Evolutionary conservation across 495 filamentous ascomycete genomes (phyloP).

Genomic region (Clavariopsis aquatica): DNA sequence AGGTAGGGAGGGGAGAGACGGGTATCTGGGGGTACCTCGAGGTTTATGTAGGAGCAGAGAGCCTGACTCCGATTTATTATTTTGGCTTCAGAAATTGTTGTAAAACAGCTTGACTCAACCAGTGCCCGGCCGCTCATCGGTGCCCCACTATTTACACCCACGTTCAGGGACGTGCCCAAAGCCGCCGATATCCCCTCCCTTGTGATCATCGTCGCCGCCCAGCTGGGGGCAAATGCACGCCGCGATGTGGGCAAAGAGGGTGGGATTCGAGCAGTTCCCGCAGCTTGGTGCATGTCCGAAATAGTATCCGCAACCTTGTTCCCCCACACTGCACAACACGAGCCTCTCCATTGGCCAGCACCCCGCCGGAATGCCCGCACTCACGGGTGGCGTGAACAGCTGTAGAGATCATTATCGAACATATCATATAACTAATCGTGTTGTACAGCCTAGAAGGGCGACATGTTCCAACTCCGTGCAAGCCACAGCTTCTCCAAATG

Average conservation of each 20-base stretch:
- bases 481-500: slow-evolving; percentile 25
- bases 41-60: slow-evolving; percentile 29
- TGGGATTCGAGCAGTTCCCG: slow-evolving; percentile 23
- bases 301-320: slow-evolving; percentile 14
- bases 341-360: slow-evolving; percentile 6
- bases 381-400: slow-evolving; percentile 8
- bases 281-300: slow-evolving; percentile 15
- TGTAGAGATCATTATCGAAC: slow-evolving; percentile 13
- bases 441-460: slow-evolving; percentile 31
- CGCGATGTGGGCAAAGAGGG: neutral
- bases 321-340: slow-evolving; percentile 21
- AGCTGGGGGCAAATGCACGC: neutral
- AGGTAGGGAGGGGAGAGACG: neutral
- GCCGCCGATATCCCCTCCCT: slow-evolving; percentile 5
- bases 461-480: slow-evolving; percentile 26
- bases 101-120: slow-evolving; percentile 27
- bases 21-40: neutral
- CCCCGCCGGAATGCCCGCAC: slow-evolving; percentile 19
- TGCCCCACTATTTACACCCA: slow-evolving; percentile 16
- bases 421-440: slow-evolving; percentile 33
- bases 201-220: slow-evolving; percentile 10
- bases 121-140: neutral
- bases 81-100: slow-evolving; percentile 15
- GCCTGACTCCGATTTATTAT: slow-evolving; percentile 4
- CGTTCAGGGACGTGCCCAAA: slow-evolving; percentile 5